phyloP scores from a whole-genome alignment of 371 early-diverging fungal genomes.

The Lichtheimia hyalospora region DNA sequence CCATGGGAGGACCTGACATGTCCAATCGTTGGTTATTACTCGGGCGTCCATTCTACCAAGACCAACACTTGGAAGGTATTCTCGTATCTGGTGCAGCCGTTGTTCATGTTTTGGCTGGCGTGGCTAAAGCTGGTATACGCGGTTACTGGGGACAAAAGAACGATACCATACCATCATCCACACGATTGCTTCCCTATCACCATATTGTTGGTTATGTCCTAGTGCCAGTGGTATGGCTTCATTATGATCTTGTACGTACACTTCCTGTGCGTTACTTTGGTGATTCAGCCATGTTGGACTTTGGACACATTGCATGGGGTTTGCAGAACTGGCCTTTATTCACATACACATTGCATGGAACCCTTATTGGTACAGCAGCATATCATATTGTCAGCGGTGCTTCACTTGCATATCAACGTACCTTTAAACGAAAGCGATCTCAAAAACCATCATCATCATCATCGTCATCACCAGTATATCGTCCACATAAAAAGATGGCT shows the following conservation, averaged over 20 bases:
- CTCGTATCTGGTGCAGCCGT: conserved; percentile 38
- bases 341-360: conserved; percentile 33
- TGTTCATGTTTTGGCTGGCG: conserved; percentile 33
- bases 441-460: too few relatives aligned
- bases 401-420: conserved; percentile 12
- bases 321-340: conserved; percentile 38
- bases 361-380: conserved; percentile 21
- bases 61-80: conserved; percentile 35
- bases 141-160: conserved; percentile 18
- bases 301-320: conserved; percentile 43
- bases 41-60: conserved; percentile 49
- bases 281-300: conserved; percentile 47
- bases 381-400: conserved; percentile 40
- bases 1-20: conserved; percentile 29
- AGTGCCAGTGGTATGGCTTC: conserved; percentile 30
- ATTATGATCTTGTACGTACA: conserved; percentile 31
- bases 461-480: background rate
- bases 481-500: background rate
- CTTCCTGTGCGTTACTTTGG: conserved; percentile 40
- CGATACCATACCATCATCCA: conserved; percentile 1
- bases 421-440: conserved; percentile 9
- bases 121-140: conserved; percentile 32
- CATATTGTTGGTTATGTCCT: conserved; percentile 25
- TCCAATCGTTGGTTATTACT: conserved; percentile 37
- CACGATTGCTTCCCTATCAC: conserved; percentile 21